Conservation (phyloP, 164 flowering plant genomes). For the Vitis rupestris region DNA sequence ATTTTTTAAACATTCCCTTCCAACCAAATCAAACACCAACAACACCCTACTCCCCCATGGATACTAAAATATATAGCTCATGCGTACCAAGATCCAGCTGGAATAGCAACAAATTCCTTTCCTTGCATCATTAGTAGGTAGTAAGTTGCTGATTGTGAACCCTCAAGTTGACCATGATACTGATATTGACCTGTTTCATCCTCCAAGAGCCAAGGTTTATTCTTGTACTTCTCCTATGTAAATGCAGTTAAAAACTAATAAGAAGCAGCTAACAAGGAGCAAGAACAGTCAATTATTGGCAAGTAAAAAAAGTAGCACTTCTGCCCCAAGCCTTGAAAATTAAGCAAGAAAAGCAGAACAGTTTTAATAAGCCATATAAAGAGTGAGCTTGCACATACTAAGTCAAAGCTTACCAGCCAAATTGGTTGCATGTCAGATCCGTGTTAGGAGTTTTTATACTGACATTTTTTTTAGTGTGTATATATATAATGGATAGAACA, state of each 20-base stretch:
- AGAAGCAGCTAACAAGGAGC: not conserved
- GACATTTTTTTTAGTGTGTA: not conserved
- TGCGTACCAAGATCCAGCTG: conserved; percentile 95
- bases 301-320: not conserved
- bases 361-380: not conserved
- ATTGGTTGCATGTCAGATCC: not conserved
- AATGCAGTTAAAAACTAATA: not conserved
- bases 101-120: conserved; percentile 90
- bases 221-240: conserved; percentile 87
- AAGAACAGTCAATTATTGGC: not conserved
- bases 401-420: not conserved
- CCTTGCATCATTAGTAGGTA: conserved; percentile 82
- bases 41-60: too few relatives aligned
- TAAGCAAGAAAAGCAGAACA: not conserved
- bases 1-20: too few relatives aligned
- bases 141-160: conserved; percentile 85
- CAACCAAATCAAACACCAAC: too few relatives aligned
- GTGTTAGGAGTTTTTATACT: not conserved
- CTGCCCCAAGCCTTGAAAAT: not conserved
- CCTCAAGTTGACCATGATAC: conserved; percentile 91
- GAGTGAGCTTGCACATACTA: not conserved
- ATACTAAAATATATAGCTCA: not conserved
- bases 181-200: conserved; percentile 94
- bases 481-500: not conserved
- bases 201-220: conserved; percentile 93